Evolutionary conservation across 2,329 filamentous ascomycete species (phyloP).

Genomic region (Uncinocarpus reesii): DNA sequence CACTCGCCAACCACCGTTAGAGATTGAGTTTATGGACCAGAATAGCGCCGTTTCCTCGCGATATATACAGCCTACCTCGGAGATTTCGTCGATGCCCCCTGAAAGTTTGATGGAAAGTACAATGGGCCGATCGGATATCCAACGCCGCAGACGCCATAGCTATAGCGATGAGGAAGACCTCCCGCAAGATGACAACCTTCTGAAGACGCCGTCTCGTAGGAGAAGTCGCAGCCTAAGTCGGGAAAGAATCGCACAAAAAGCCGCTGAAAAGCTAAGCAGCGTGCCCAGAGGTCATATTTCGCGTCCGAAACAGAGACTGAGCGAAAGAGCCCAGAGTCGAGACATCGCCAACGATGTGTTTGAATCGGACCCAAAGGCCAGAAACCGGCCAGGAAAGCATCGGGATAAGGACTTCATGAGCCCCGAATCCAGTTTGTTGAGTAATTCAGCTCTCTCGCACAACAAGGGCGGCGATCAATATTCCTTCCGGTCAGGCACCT

Average conservation of each 20-base stretch:
- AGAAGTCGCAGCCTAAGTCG: conserved; percentile 50
- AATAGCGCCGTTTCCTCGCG: conserved; percentile 58
- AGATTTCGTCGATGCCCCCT: conserved; percentile 74
- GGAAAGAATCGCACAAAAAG: conserved; percentile 56
- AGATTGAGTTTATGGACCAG: conserved; percentile 72
- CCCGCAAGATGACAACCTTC: conserved; percentile 28
- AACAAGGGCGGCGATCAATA: conserved; percentile 45
- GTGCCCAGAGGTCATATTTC: conserved; percentile 38
- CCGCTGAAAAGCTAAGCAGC: conserved; percentile 55
- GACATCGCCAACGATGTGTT: conserved; percentile 36
- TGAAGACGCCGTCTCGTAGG: conserved; percentile 47
- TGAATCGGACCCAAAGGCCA: conserved; percentile 33
- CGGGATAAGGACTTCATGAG: conserved; percentile 46
- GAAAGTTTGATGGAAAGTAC: conserved; percentile 57
- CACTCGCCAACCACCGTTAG: conserved; percentile 59
- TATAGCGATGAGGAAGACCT: conserved; percentile 46
- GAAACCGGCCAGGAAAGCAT: conserved; percentile 42
- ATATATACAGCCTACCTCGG: conserved; percentile 62
- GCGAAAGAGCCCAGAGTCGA: conserved; percentile 37
- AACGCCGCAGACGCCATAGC: conserved; percentile 45
- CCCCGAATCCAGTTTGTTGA: conserved; percentile 53
- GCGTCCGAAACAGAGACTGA: conserved; percentile 35
- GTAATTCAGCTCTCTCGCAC: conserved; percentile 45
- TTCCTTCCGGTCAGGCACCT: conserved; percentile 50
- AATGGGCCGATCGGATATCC: conserved; percentile 36